phyloP scores from a whole-genome alignment of 2,329 filamentous ascomycete genomes.

The Colletotrichum musicola region DNA sequence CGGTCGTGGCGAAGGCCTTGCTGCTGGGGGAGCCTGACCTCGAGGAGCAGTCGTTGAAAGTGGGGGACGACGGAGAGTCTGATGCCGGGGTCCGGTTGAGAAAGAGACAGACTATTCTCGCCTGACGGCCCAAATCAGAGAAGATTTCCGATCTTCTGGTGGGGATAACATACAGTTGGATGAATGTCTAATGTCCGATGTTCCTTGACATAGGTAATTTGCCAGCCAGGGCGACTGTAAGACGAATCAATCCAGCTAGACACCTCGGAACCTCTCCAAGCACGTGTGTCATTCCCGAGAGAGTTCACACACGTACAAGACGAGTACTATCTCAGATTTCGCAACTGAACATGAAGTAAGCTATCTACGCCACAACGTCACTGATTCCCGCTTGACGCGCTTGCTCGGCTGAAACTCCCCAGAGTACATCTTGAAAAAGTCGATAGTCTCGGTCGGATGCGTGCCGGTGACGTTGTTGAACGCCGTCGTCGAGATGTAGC shows the following conservation, averaged over 20 bases:
- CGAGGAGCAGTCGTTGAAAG: too few relatives aligned
- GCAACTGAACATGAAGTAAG: too few relatives aligned
- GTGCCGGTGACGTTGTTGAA: slow-evolving; percentile 62
- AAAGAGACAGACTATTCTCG: neutral
- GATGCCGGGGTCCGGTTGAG: neutral
- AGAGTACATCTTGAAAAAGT: slow-evolving; percentile 62
- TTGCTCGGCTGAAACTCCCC: slow-evolving; percentile 54
- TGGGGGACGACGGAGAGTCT: neutral
- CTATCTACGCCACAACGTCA: too few relatives aligned
- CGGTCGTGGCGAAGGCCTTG: slow-evolving; percentile 6
- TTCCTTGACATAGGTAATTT: too few relatives aligned
- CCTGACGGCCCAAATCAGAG: neutral
- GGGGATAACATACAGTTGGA: too few relatives aligned
- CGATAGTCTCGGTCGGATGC: slow-evolving; percentile 59
- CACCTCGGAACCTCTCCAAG: too few relatives aligned
- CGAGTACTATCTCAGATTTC: too few relatives aligned
- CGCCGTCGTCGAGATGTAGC: slow-evolving; percentile 64
- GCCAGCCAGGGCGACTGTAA: too few relatives aligned
- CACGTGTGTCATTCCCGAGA: too few relatives aligned
- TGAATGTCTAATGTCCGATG: too few relatives aligned
- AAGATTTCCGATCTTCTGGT: neutral
- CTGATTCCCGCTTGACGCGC: slow-evolving; percentile 41
- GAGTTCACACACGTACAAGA: too few relatives aligned
- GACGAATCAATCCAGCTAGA: too few relatives aligned
- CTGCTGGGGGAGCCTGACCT: slow-evolving; percentile 6